These are phyloP conservation scores for Ascochyta viciae-villosae DNA, from an alignment of 2,329 filamentous ascomycete species.

Conservation along the genomic window DNA sequence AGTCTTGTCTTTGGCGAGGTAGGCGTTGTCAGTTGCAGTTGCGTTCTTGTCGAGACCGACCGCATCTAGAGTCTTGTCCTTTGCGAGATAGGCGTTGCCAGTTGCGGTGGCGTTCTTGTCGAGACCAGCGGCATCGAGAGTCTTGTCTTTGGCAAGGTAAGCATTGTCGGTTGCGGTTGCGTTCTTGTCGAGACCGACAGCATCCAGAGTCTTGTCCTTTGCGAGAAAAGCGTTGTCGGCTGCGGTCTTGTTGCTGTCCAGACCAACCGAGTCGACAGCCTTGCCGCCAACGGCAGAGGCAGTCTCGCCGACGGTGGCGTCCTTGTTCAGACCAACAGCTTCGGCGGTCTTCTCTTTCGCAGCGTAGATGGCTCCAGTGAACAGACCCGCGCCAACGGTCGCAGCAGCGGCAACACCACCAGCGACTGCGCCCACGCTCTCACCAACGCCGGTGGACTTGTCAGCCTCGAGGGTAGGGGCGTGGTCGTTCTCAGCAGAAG, in stretches of 20 bases:
- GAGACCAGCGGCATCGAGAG: conserved; percentile 34
- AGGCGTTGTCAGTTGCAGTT: conserved; percentile 47
- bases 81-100: conserved; percentile 38
- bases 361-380: conserved; percentile 38
- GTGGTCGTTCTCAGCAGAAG: conserved; percentile 51
- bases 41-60: conserved; percentile 49
- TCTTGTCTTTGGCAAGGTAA: conserved; percentile 23
- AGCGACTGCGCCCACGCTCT: conserved; percentile 21
- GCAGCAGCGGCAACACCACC: conserved; percentile 45
- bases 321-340: conserved; percentile 49
- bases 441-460: conserved; percentile 15
- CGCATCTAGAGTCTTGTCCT: conserved; percentile 4
- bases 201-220: conserved; percentile 73
- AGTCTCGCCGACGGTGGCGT: conserved; percentile 45
- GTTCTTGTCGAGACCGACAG: conserved; percentile 67
- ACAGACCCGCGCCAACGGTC: conserved; percentile 53
- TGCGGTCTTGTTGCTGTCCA: conserved; percentile 48
- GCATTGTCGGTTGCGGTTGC: conserved; percentile 61
- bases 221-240: conserved; percentile 57
- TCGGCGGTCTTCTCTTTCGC: conserved; percentile 46
- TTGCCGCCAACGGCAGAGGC: conserved; percentile 30
- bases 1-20: conserved; percentile 13
- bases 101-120: conserved; percentile 50
- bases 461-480: conserved; percentile 27
- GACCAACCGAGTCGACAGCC: conserved; percentile 47